phyloP scores from a whole-genome alignment of 345 rosid species.

The Populus davidiana region DNA sequence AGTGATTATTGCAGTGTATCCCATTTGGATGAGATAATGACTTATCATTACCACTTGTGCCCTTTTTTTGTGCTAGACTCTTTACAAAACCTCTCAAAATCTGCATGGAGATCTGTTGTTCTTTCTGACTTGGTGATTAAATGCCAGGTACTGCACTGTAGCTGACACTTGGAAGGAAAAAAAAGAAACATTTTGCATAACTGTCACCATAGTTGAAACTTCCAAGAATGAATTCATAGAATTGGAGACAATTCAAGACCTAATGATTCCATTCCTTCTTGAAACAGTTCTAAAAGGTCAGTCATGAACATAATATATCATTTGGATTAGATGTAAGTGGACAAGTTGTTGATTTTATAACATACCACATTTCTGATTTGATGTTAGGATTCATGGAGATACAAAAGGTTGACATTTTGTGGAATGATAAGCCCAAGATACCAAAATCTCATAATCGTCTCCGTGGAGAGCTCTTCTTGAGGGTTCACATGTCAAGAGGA shows the following conservation, averaged over 20 bases:
- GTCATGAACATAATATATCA: neutral
- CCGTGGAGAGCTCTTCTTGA: conserved; percentile 73
- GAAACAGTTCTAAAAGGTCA: conserved; percentile 59
- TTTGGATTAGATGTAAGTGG: neutral
- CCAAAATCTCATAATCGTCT: conserved; percentile 24
- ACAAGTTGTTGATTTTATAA: neutral
- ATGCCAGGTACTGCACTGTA: conserved; percentile 40
- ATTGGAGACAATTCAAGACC: conserved; percentile 39
- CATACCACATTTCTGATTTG: conserved; percentile 16
- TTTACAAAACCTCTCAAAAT: neutral
- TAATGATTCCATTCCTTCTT: conserved; percentile 64
- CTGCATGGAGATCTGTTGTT: neutral
- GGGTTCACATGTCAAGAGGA: conserved; percentile 54
- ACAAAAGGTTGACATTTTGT: conserved; percentile 71
- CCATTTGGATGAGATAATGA: neutral
- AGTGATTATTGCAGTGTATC: neutral
- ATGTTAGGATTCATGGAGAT: conserved; percentile 65
- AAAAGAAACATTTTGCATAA: conserved; percentile 50
- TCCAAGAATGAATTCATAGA: conserved; percentile 29
- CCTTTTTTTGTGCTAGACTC: neutral
- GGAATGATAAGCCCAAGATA: conserved; percentile 56
- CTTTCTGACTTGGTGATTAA: conserved; percentile 11
- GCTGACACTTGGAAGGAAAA: conserved; percentile 35
- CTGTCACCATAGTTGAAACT: conserved; percentile 44
- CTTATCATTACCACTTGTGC: neutral